Evolutionary conservation across 495 filamentous ascomycete genomes (phyloP).

Genomic region (Penicillium turbatum): DNA sequence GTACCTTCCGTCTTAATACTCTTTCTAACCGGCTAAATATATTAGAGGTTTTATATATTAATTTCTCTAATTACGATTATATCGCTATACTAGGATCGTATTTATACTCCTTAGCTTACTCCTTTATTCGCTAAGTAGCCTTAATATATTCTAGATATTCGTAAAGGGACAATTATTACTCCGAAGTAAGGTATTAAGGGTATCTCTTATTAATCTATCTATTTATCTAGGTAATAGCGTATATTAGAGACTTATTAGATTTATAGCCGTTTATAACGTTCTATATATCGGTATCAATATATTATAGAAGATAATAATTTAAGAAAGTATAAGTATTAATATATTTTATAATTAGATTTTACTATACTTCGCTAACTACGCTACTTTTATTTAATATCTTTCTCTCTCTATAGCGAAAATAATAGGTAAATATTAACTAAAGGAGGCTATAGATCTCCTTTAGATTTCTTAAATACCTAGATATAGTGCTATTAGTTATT

Average conservation of each 20-base stretch:
- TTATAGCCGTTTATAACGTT: constrained; percentile 28
- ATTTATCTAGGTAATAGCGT: constrained; percentile 30
- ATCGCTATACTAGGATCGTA: constrained; percentile 4
- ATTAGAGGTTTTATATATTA: constrained; percentile 14
- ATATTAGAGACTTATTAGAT: constrained; percentile 28
- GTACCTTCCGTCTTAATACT: constrained; percentile 9
- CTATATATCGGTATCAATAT: constrained; percentile 31
- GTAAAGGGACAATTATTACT: constrained; percentile 26
- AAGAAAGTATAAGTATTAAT: constrained; percentile 29
- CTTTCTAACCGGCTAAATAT: constrained; percentile 17
- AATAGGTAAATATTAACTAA: constrained; percentile 19
- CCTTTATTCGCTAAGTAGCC: constrained; percentile 1
- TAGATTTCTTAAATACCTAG: constrained; percentile 16
- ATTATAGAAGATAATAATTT: constrained; percentile 34
- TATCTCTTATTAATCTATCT: constrained; percentile 34
- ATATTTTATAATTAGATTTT: constrained; percentile 40
- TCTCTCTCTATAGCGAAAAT: constrained; percentile 19
- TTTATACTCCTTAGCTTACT: constrained; percentile 8
- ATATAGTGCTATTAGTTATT: constrained; percentile 15
- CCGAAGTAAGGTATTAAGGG: constrained; percentile 26
- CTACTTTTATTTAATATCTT: constrained; percentile 21
- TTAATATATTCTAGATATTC: constrained; percentile 16
- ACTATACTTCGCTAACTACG: constrained; percentile 34
- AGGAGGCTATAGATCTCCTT: constrained; percentile 25
- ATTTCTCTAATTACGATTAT: constrained; percentile 8